Conservation (phyloP, 306 rosid species). For the Betula pendula region DNA sequence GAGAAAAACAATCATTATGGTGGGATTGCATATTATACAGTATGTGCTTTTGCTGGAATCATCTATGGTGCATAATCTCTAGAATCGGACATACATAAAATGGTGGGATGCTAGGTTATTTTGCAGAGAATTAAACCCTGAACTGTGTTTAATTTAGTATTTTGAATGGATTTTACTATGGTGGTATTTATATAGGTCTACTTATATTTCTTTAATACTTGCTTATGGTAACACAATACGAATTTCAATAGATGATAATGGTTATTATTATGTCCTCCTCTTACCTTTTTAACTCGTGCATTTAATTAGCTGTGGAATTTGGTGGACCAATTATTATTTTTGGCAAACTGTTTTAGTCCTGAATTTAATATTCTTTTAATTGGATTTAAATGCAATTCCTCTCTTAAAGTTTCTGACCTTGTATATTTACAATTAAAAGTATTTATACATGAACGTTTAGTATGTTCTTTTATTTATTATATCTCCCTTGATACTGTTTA, state of each 20-base stretch:
- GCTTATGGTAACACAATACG: background rate
- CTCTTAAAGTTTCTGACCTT: background rate
- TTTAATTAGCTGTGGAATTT: background rate
- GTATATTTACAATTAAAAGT: background rate
- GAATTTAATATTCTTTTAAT: background rate
- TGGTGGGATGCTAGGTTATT: background rate
- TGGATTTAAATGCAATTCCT: background rate
- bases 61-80: background rate
- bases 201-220: background rate
- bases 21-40: background rate
- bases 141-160: background rate
- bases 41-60: background rate
- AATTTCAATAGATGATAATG: background rate
- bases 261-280: background rate
- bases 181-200: background rate
- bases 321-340: background rate
- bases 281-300: background rate
- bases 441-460: background rate
- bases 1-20: background rate
- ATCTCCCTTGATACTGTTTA: background rate
- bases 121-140: background rate
- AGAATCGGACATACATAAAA: background rate
- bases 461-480: background rate
- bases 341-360: constrained; percentile 1
- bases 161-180: background rate